A percentile compares a stretch with the other conserved stretches of the same genome.
phyloP scores from a whole-genome alignment of 164 flowering plant species.

The Hamamelis virginiana region DNA sequence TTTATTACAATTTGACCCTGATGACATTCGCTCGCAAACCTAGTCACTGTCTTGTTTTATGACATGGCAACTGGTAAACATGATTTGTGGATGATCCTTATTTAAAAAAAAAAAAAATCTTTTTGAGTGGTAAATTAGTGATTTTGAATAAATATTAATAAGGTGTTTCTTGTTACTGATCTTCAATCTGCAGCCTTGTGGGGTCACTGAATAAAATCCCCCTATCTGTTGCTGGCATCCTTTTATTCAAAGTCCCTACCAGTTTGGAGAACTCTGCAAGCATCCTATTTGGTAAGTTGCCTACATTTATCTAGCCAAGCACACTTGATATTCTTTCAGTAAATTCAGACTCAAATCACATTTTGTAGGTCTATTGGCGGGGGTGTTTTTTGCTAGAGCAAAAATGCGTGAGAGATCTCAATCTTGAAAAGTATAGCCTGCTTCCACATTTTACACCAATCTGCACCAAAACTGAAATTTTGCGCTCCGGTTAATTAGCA shows the following conservation, averaged over 20 bases:
- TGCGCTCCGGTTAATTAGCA: neutral
- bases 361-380: constrained; percentile 79
- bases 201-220: constrained; percentile 98
- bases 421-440: constrained; percentile 24
- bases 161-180: constrained; percentile 10
- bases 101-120: no score
- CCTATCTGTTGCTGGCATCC: constrained; percentile 81
- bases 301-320: neutral
- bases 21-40: no score
- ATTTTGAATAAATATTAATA: neutral
- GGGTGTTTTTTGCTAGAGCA: constrained; percentile 87
- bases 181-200: constrained; percentile 68
- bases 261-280: constrained; percentile 86
- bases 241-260: constrained; percentile 93
- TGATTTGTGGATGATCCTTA: no score
- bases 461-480: no score
- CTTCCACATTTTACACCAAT: neutral
- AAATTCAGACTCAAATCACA: neutral
- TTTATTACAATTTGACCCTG: no score
- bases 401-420: constrained; percentile 62
- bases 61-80: no score
- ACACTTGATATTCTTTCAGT: neutral
- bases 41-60: no score
- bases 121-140: no score
- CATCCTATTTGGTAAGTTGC: constrained; percentile 77